phyloP scores from a whole-genome alignment of 345 rosid species.

The Sisymbrium altissimum region DNA sequence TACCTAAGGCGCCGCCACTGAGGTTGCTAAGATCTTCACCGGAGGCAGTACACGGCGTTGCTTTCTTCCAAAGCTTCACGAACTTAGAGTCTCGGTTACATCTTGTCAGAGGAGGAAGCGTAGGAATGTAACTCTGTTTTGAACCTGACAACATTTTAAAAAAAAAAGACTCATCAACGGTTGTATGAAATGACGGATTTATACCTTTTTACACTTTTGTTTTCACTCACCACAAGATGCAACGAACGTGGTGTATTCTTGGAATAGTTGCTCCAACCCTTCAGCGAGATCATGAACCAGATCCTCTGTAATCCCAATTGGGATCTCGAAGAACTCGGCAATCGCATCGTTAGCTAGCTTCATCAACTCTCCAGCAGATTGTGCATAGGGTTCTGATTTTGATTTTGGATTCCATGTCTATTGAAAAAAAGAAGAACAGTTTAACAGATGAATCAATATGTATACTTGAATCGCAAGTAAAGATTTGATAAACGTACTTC shows the following conservation, averaged over 20 bases:
- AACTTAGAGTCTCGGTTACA: conserved; percentile 70
- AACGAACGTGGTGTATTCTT: conserved; percentile 64
- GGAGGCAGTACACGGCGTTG: conserved; percentile 53
- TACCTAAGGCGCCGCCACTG: neutral
- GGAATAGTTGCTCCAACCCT: conserved; percentile 60
- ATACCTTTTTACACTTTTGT: neutral
- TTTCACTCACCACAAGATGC: conserved; percentile 69
- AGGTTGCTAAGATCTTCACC: conserved; percentile 34
- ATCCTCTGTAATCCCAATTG: conserved; percentile 72
- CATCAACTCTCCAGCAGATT: conserved; percentile 66
- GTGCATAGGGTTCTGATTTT: conserved; percentile 82
- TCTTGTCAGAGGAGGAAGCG: conserved; percentile 81
- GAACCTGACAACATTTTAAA: conserved; percentile 43
- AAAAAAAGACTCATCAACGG: neutral
- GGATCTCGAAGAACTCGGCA: conserved; percentile 78
- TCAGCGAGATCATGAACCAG: conserved; percentile 64
- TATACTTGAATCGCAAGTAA: neutral
- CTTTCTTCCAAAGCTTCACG: conserved; percentile 60
- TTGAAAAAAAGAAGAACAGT: neutral
- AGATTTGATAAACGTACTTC: conserved; percentile 49
- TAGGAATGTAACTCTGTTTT: conserved; percentile 73
- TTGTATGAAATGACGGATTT: neutral
- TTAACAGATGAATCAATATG: neutral
- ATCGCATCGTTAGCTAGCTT: conserved; percentile 55
- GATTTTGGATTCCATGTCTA: conserved; percentile 97